phyloP scores from a whole-genome alignment of 2,329 filamentous ascomycete genomes.

The Akanthomyces lecanii region DNA sequence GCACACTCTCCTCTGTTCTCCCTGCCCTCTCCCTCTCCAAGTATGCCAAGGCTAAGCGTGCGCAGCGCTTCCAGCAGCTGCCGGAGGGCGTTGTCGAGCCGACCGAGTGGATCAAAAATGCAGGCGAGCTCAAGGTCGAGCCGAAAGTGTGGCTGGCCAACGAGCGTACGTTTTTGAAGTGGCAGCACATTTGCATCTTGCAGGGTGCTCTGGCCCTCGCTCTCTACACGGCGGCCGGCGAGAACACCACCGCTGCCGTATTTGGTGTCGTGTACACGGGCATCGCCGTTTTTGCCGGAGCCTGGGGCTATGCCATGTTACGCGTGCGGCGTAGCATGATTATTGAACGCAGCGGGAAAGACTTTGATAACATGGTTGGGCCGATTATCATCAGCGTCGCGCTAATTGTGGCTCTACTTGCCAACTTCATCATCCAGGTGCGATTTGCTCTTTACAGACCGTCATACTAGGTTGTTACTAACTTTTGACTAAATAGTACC shows the following conservation, averaged over 20 bases:
- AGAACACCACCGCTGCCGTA: conserved; percentile 68
- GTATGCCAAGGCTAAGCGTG: conserved; percentile 58
- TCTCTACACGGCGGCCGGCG: conserved; percentile 82
- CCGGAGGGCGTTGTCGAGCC: conserved; percentile 89
- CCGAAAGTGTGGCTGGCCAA: conserved; percentile 99
- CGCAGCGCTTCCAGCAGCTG: conserved; percentile 46
- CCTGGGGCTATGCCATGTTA: conserved; percentile 86
- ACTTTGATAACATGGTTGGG: conserved; percentile 86
- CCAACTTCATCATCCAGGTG: conserved; percentile 90
- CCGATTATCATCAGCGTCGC: conserved; percentile 79
- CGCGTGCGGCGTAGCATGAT: conserved; percentile 75
- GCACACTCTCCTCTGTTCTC: conserved; percentile 66
- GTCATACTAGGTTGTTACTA: neutral
- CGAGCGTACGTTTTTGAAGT: conserved; percentile 96
- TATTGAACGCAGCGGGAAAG: conserved; percentile 76
- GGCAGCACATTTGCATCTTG: conserved; percentile 91
- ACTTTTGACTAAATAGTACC: conserved; percentile 13
- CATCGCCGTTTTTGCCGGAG: conserved; percentile 77
- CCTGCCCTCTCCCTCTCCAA: conserved; percentile 79
- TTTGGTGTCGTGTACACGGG: conserved; percentile 80
- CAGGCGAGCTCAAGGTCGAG: conserved; percentile 86
- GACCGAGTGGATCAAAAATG: conserved; percentile 87
- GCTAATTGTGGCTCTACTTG: conserved; percentile 68
- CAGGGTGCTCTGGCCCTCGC: conserved; percentile 79
- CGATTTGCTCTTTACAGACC: conserved; percentile 24